Percentiles rank a stretch among this genome's conserved stretches.
These are phyloP conservation scores for Microcos paniculata DNA, from an alignment of 345 rosid genomes.

Conservation along the genomic window DNA sequence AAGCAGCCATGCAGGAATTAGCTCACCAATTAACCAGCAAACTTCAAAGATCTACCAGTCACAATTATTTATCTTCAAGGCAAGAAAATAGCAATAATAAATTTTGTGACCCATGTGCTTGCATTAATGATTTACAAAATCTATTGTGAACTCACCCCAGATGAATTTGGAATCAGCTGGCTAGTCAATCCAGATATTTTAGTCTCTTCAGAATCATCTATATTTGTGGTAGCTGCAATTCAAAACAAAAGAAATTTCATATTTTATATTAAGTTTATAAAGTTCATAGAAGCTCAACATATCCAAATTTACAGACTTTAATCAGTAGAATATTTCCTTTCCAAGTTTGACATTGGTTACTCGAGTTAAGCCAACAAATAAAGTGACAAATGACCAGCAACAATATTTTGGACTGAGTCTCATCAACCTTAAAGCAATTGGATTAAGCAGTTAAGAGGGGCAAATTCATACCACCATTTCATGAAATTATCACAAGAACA, in stretches of 20 bases:
- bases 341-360: not conserved
- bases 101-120: not conserved
- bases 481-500: not conserved
- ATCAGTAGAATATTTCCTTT: not conserved
- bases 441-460: not conserved
- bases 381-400: not conserved
- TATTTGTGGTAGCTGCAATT: conserved; percentile 8
- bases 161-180: conserved; percentile 4
- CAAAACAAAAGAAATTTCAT: not conserved
- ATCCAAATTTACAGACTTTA: not conserved
- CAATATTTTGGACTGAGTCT: not conserved
- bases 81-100: not conserved
- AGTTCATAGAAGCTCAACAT: not conserved
- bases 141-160: not conserved
- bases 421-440: not conserved
- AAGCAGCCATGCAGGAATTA: not conserved
- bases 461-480: not conserved
- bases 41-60: not conserved
- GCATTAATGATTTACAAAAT: not conserved
- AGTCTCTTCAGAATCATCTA: conserved; percentile 11
- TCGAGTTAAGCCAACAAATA: not conserved
- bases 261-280: not conserved
- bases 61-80: too few relatives aligned
- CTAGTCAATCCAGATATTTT: conserved; percentile 9
- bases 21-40: not conserved